Evolutionary conservation across 2,329 filamentous ascomycete genomes (phyloP).

Genomic region (Sporothrix humicola): DNA sequence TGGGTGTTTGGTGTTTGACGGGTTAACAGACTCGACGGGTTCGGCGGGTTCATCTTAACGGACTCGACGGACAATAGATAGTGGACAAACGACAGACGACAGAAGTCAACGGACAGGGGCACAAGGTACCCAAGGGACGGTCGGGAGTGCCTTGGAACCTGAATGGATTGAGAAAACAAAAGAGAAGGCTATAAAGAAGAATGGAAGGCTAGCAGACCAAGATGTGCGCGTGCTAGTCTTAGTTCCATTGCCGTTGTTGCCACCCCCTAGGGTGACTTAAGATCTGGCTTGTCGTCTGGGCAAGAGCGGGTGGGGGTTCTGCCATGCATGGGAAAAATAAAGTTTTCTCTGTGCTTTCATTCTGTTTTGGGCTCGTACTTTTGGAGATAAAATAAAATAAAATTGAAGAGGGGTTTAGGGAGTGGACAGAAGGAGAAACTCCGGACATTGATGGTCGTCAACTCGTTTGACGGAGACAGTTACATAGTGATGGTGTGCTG

Average conservation of each 20-base stretch:
- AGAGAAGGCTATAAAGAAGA: background rate
- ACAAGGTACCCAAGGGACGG: background rate
- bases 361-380: background rate
- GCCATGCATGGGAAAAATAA: slow-evolving; percentile 27
- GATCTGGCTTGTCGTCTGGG: background rate
- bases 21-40: too few relatives aligned
- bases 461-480: background rate
- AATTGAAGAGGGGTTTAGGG: background rate
- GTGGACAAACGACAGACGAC: too few relatives aligned
- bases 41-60: background rate
- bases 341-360: background rate
- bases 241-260: background rate
- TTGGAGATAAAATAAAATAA: background rate
- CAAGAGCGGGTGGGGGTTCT: slow-evolving; percentile 9
- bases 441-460: slow-evolving; percentile 1
- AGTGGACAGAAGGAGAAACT: background rate
- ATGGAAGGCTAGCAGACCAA: background rate
- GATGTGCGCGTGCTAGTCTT: background rate
- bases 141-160: background rate
- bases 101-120: background rate
- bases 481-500: background rate
- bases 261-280: slow-evolving; percentile 12
- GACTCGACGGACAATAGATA: background rate
- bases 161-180: background rate
- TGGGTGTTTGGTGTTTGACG: too few relatives aligned